Percentiles rank a stretch among this genome's conserved stretches.
phyloP scores from a whole-genome alignment of 768 basidiomycete genomes.

The Suillus paluster region DNA sequence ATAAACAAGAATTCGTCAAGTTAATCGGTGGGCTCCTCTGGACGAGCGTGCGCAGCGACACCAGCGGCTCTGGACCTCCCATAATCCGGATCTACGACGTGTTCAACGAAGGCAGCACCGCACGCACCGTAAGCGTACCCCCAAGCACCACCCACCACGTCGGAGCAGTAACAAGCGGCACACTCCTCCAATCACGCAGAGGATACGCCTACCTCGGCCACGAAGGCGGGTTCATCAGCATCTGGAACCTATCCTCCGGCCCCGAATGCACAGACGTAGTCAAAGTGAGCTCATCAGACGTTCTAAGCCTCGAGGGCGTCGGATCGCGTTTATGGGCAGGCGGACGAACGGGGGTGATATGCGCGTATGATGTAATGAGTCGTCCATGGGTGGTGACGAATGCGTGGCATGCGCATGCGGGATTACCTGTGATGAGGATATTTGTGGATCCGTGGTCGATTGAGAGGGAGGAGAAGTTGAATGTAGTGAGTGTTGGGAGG shows the following conservation, averaged over 20 bases:
- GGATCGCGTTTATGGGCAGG: constrained; percentile 88
- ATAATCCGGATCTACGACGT: constrained; percentile 84
- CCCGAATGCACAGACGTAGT: constrained; percentile 75
- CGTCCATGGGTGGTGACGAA: constrained; percentile 90
- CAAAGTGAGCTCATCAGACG: constrained; percentile 80
- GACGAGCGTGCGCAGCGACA: constrained; percentile 69
- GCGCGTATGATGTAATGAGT: constrained; percentile 74
- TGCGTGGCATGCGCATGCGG: constrained; percentile 80
- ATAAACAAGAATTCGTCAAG: constrained; percentile 82
- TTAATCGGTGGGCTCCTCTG: constrained; percentile 80
- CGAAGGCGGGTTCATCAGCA: constrained; percentile 85
- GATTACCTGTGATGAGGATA: constrained; percentile 65
- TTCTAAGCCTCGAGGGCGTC: constrained; percentile 85
- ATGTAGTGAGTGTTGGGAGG: constrained; percentile 75
- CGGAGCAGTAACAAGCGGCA: constrained; percentile 83
- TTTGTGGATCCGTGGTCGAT: constrained; percentile 77
- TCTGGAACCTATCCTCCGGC: constrained; percentile 69
- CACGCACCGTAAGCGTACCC: constrained; percentile 43
- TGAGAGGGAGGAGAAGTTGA: constrained; percentile 65
- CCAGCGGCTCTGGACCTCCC: constrained; percentile 52
- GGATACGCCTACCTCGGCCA: constrained; percentile 83
- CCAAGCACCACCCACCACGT: constrained; percentile 65
- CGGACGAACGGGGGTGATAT: constrained; percentile 77
- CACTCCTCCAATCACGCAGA: constrained; percentile 71
- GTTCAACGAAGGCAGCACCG: constrained; percentile 59